A percentile compares a stretch with the other conserved stretches of the same genome.
Conservation (phyloP, 140 eudicot genomes). For the Bidens hawaiensis region DNA sequence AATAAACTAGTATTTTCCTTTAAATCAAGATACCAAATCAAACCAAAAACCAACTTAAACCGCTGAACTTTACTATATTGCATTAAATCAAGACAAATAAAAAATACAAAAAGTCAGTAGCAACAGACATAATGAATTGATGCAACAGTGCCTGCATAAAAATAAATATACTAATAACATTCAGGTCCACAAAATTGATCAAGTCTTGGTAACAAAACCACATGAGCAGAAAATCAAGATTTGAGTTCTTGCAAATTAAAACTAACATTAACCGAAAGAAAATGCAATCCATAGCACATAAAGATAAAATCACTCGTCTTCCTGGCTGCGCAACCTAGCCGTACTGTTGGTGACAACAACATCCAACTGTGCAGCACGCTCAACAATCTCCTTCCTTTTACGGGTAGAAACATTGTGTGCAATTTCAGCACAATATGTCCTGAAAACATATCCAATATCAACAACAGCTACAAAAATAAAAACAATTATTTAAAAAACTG, state of each 20-base stretch:
- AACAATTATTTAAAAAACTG: no score
- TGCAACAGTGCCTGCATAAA: not conserved
- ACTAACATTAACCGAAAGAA: not conserved
- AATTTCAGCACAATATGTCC: conserved; percentile 53
- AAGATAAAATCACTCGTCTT: not conserved
- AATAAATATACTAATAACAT: not conserved
- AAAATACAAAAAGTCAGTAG: no score
- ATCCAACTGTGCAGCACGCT: conserved; percentile 44
- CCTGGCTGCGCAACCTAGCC: conserved; percentile 9
- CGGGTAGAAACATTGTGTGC: conserved; percentile 1
- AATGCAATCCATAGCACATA: not conserved
- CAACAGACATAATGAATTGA: no score
- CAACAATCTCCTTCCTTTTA: conserved; percentile 39
- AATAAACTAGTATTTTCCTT: no score
- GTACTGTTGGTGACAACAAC: conserved; percentile 51
- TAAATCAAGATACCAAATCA: no score
- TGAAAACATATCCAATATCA: conserved; percentile 1
- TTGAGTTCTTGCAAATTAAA: conserved; percentile 1
- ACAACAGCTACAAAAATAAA: no score
- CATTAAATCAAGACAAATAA: no score
- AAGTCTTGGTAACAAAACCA: not conserved
- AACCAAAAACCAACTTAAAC: no score
- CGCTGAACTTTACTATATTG: no score
- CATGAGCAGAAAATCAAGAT: not conserved
- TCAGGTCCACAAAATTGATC: not conserved